Percentiles rank a stretch among this genome's conserved stretches.
phyloP scores from a whole-genome alignment of 2,329 filamentous ascomycete species.

The Pseudogymnoascus sp. region DNA sequence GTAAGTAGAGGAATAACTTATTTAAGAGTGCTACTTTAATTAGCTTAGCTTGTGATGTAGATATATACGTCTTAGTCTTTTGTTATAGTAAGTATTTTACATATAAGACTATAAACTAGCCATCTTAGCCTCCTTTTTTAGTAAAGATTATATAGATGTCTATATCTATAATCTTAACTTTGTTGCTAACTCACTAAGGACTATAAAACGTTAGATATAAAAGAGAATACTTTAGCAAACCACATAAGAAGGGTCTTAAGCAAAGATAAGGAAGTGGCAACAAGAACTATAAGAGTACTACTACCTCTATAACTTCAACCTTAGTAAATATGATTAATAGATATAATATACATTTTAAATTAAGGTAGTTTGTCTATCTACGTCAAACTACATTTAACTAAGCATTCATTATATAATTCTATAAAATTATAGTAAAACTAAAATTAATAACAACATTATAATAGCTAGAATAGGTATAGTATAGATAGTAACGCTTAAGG shows the following conservation, averaged over 20 bases:
- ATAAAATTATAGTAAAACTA: slow-evolving; percentile 8
- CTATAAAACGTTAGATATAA: not conserved
- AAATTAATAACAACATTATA: not conserved
- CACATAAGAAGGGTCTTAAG: not conserved
- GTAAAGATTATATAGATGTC: slow-evolving; percentile 11
- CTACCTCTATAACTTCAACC: not conserved
- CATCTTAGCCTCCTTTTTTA: slow-evolving; percentile 5
- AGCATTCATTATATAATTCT: not conserved
- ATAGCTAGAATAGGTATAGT: slow-evolving; percentile 6
- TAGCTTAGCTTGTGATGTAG: not conserved
- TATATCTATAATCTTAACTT: not conserved
- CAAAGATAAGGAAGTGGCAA: not conserved
- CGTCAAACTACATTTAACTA: not conserved
- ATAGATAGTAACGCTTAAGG: not conserved
- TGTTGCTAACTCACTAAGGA: not conserved
- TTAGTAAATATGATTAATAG: not conserved
- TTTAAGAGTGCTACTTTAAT: slow-evolving; percentile 11
- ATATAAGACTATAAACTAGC: slow-evolving; percentile 8
- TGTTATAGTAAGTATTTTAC: slow-evolving; percentile 13
- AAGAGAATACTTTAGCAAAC: not conserved
- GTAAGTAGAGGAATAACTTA: slow-evolving; percentile 13
- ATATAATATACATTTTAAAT: not conserved
- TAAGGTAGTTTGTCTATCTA: not conserved
- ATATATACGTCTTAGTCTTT: slow-evolving; percentile 12
- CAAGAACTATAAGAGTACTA: not conserved